Base-by-base conservation (phyloP, 345 rosid genomes). In the Laguncularia racemosa region DNA sequence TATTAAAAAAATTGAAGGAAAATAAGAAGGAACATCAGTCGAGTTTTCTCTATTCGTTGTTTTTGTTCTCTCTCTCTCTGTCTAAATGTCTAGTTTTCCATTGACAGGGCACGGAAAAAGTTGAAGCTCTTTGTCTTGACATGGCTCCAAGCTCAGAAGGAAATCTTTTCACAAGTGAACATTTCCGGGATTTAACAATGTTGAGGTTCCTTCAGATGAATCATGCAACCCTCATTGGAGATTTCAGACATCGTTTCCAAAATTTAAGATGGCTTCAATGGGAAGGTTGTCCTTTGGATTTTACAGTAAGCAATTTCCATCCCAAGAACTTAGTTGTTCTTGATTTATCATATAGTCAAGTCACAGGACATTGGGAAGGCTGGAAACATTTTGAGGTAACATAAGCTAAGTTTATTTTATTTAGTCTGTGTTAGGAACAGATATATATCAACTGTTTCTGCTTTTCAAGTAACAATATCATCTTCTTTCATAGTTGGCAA, bases 291-390 rank as follows among this genome's bases (percentile, higher is more conserved):
- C 0, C 20, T 2, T 26, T 45, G 4, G 33, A 43, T n/a, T 33
- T 54, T 53, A 26, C n/a, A 14, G 20, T 45, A 11, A 3, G 14
- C 16, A 33, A 54, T 5, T 12, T 54, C 14, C 44, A n/a, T 28
- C 57, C 57, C 12, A 20, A 28, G 45, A 53, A 54, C 44, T 54
- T 53, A 44, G 20, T 53, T 53, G 17, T 53, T 53, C 57, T 53
- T 28, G 43, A 53, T 33, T 0, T 53, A 33, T 26, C n/a, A 0
- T 8, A n/a, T 45, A 33, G 57, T 2, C 20, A 45, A 18, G 44
- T 54, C 20, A 33, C 57, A 12, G 20, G 28, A 15, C 57, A 28
- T 9, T 53, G 57, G 46, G 57, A 18, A 18, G 20, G 20, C 16
- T 54, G 57, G 57, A 43, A 54, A 43, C 57, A 16, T 16, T 14